These are phyloP conservation scores for Monosporozyma aerobia DNA, from an alignment of 805 yeast genomes.

Conservation along the genomic window DNA sequence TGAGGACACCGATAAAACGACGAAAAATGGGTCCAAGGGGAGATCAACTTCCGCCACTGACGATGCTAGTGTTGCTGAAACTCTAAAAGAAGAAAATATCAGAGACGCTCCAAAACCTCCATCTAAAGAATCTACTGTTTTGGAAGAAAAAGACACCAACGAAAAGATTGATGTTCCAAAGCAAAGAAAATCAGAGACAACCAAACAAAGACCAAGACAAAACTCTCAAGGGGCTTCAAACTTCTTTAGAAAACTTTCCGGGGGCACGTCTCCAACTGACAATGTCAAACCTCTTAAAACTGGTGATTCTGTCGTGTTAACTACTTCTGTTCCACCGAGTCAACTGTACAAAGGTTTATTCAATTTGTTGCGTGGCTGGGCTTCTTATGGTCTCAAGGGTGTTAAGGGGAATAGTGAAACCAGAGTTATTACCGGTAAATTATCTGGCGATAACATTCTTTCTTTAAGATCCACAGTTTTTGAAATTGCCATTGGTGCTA, in stretches of 20 bases:
- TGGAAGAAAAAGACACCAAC: background rate
- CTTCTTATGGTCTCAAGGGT: conserved; percentile 56
- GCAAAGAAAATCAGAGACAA: conserved; percentile 7
- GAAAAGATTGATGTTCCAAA: conserved; percentile 7
- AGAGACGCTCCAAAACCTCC: conserved; percentile 5
- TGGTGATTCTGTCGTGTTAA: conserved; percentile 9
- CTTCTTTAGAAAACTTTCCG: conserved; percentile 31
- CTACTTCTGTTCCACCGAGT: conserved; percentile 31
- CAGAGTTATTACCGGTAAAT: conserved; percentile 47
- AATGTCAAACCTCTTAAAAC: background rate
- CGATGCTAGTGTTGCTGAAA: conserved; percentile 3
- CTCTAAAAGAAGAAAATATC: conserved; percentile 1
- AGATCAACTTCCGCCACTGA: background rate
- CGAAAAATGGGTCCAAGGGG: background rate
- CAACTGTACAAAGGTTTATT: conserved; percentile 59
- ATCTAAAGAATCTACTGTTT: background rate
- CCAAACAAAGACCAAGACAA: conserved; percentile 6
- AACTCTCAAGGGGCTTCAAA: conserved; percentile 12
- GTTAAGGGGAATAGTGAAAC: conserved; percentile 38
- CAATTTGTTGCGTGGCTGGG: conserved; percentile 59
- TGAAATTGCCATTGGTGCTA: conserved; percentile 40
- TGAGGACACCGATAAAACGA: background rate
- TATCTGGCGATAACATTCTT: conserved; percentile 52
- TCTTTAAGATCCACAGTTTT: conserved; percentile 57
- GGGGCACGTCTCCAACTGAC: conserved; percentile 6